Percentiles rank a stretch among this genome's conserved stretches.
Conservation (phyloP, 1,284 basidiomycete species). For the Irpex rosettiformis region DNA sequence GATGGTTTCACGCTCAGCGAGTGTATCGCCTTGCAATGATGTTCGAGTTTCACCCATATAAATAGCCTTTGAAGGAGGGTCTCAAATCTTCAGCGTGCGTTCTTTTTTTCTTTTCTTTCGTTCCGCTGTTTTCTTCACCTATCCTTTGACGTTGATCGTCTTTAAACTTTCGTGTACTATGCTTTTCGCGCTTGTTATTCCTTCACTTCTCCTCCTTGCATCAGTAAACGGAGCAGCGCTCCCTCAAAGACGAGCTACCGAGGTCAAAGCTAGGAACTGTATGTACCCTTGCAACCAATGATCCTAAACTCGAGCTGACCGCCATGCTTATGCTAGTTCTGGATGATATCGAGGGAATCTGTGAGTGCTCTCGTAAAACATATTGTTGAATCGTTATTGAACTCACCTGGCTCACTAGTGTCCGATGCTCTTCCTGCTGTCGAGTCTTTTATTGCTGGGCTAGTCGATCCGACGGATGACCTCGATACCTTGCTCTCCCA, state of each 20-base stretch:
- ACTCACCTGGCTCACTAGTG: background rate
- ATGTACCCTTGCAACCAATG: background rate
- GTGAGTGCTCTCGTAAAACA: background rate
- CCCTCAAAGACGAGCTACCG: background rate
- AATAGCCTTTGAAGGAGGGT: conserved; percentile 6
- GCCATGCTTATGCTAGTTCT: background rate
- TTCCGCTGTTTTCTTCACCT: background rate
- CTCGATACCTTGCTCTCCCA: background rate
- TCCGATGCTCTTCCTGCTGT: background rate
- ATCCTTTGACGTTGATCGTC: conserved; percentile 17
- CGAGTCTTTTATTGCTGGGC: background rate
- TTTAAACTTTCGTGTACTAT: conserved; percentile 9
- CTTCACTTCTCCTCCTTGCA: conserved; percentile 13
- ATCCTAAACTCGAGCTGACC: background rate
- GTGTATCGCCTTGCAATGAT: background rate
- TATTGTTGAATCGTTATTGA: background rate
- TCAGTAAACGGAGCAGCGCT: conserved; percentile 7
- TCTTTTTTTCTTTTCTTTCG: background rate
- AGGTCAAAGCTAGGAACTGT: background rate
- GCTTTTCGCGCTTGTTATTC: conserved; percentile 13
- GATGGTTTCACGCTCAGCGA: background rate
- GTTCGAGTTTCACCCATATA: background rate
- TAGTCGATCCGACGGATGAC: background rate
- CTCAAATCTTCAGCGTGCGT: conserved; percentile 16
- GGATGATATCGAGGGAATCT: background rate